Percentiles rank a stretch among this genome's conserved stretches.
phyloP scores from a whole-genome alignment of 2,329 filamentous ascomycete species.

The Penicillium palitans region DNA sequence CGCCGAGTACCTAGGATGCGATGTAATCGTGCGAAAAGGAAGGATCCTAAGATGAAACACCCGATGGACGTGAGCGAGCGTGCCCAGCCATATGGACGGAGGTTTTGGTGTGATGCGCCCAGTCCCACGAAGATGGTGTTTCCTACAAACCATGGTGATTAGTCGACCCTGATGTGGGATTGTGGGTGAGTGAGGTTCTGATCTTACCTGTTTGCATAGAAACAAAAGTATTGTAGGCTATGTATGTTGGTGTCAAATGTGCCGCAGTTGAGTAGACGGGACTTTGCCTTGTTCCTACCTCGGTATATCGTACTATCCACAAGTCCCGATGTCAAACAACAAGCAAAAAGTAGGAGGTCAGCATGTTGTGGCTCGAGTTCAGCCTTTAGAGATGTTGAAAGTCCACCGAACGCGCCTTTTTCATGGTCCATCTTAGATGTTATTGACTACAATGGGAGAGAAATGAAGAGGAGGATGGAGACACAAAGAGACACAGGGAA shows the following conservation, averaged over 20 bases:
- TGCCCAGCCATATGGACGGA: constrained; percentile 45
- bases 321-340: constrained; percentile 31
- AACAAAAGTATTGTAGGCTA: constrained; percentile 48
- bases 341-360: constrained; percentile 28
- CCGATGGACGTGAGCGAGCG: constrained; percentile 48
- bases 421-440: constrained; percentile 5
- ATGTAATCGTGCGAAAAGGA: constrained; percentile 42
- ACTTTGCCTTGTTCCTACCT: constrained; percentile 14
- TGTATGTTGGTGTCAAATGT: background rate
- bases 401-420: constrained; percentile 2
- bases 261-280: background rate
- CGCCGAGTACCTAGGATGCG: constrained; percentile 24
- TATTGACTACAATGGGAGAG: background rate
- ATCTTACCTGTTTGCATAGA: constrained; percentile 40
- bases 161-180: background rate
- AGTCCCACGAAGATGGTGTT: constrained; percentile 49
- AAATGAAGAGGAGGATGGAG: background rate
- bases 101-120: constrained; percentile 44
- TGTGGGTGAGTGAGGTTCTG: background rate
- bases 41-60: constrained; percentile 45
- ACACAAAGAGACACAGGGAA: background rate
- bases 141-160: constrained; percentile 23
- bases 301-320: constrained; percentile 36
- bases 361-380: constrained; percentile 28
- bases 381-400: constrained; percentile 19